Evolutionary conservation across 2,329 filamentous ascomycete species (phyloP).

Genomic region (Ramularia collo-cygni): DNA sequence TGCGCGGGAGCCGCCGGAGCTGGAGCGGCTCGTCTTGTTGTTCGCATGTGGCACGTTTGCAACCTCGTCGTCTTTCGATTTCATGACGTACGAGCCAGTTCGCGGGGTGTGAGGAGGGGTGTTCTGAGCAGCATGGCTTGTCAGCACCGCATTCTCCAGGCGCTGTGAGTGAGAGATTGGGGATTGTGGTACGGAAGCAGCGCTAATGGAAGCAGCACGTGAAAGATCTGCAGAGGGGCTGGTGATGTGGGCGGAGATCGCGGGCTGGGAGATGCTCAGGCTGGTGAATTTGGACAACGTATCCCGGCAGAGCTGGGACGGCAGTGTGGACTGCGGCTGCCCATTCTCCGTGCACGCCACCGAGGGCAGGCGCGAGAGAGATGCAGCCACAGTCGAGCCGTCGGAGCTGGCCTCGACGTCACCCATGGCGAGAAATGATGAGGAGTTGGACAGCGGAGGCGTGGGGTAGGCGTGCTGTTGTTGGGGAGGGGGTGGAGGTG

Average conservation of each 20-base stretch:
- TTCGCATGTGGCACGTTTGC: slow-evolving; percentile 31
- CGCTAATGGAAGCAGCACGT: slow-evolving; percentile 48
- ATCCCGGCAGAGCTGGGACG: slow-evolving; percentile 29
- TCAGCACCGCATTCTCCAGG: slow-evolving; percentile 68
- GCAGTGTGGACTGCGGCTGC: slow-evolving; percentile 12
- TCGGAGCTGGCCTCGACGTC: slow-evolving; percentile 20
- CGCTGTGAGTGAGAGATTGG: slow-evolving; percentile 48
- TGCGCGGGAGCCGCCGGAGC: slow-evolving; percentile 25
- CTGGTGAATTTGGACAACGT: slow-evolving; percentile 53
- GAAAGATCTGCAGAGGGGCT: slow-evolving; percentile 54
- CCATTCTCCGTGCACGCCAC: slow-evolving; percentile 21
- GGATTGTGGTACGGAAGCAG: slow-evolving; percentile 40
- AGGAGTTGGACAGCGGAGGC: slow-evolving; percentile 36
- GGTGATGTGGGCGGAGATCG: slow-evolving; percentile 63
- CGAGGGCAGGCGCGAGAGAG: slow-evolving; percentile 22
- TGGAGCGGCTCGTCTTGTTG: slow-evolving; percentile 28
- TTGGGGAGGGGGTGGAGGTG: slow-evolving; percentile 8
- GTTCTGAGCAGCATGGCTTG: slow-evolving; percentile 78
- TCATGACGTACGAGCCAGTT: slow-evolving; percentile 65
- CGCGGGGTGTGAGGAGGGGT: slow-evolving; percentile 85
- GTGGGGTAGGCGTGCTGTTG: slow-evolving; percentile 31
- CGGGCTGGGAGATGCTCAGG: slow-evolving; percentile 56
- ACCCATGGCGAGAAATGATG: slow-evolving; percentile 30
- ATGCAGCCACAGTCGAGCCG: slow-evolving; percentile 10
- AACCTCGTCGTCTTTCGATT: slow-evolving; percentile 23